A percentile compares a stretch with the other conserved stretches of the same genome.
Conservation (phyloP, 2,329 filamentous ascomycete genomes). For the Alternaria brassicae region DNA sequence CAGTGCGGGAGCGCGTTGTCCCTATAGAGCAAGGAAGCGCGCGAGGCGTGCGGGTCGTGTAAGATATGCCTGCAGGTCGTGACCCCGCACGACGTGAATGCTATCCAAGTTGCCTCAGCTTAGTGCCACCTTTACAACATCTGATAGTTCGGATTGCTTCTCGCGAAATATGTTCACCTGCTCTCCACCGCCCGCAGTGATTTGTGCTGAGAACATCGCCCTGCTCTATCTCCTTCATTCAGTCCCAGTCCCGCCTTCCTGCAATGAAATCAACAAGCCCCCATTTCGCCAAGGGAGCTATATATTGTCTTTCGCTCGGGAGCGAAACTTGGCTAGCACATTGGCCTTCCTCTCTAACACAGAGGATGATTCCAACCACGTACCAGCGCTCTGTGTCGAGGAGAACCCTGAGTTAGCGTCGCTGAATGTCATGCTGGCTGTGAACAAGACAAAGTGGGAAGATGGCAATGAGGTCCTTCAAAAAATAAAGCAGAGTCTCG, state of each 20-base stretch:
- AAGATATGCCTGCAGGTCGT: too few species aligned
- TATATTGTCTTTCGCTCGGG: background rate
- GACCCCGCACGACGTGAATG: slow-evolving; percentile 1
- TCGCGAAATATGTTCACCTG: slow-evolving; percentile 1
- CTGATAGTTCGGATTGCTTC: background rate
- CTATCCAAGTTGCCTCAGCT: background rate
- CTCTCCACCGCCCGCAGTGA: slow-evolving; percentile 2
- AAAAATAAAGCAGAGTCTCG: slow-evolving; percentile 1
- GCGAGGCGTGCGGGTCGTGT: slow-evolving; percentile 6
- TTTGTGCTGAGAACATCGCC: slow-evolving; percentile 4
- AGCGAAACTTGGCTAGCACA: slow-evolving; percentile 6
- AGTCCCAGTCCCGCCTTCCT: background rate
- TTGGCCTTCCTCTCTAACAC: slow-evolving; percentile 4
- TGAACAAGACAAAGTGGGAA: slow-evolving; percentile 1
- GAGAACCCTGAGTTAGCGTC: background rate
- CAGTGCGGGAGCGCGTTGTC: slow-evolving; percentile 1
- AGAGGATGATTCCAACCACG: background rate
- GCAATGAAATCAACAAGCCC: background rate
- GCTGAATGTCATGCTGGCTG: background rate
- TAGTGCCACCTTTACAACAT: background rate
- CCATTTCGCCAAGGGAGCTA: background rate
- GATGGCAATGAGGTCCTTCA: slow-evolving; percentile 1
- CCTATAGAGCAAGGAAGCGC: background rate
- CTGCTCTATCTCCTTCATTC: slow-evolving; percentile 5
- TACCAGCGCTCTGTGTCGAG: background rate